These are phyloP conservation scores for Volvox africanus DNA, from an alignment of 139 green algal species.

Conservation along the genomic window DNA sequence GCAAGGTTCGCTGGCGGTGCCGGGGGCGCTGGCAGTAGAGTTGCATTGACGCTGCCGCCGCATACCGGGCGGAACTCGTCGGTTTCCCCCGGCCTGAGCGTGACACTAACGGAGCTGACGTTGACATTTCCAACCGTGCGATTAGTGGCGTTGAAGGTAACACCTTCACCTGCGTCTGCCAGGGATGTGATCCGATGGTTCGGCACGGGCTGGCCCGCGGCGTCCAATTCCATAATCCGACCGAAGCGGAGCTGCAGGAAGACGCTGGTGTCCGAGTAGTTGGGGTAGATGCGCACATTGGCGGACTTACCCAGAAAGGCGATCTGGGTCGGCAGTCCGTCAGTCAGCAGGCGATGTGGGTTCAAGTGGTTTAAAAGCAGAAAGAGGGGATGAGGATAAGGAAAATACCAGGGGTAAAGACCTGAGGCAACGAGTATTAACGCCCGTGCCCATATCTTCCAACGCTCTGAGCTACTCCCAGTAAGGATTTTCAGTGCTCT, in stretches of 20 bases:
- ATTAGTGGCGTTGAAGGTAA: conserved; percentile 1
- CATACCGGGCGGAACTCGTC: not conserved
- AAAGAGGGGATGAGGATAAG: no score
- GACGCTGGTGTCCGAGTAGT: conserved; percentile 27
- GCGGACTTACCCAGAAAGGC: conserved; percentile 17
- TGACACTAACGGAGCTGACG: not conserved
- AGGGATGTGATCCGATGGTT: not conserved
- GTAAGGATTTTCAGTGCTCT: no score
- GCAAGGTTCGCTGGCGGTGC: not conserved
- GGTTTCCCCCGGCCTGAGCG: not conserved
- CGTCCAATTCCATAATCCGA: conserved; percentile 2
- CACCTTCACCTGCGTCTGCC: not conserved
- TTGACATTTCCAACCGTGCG: not conserved
- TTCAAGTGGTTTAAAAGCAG: no score
- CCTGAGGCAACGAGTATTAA: no score
- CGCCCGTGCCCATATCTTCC: no score
- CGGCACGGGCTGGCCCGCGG: not conserved
- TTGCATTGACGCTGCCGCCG: not conserved
- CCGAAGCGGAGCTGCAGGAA: conserved; percentile 40
- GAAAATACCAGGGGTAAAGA: no score
- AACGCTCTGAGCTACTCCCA: no score
- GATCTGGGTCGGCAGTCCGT: not conserved
- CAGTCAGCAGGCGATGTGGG: no score
- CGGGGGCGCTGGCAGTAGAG: not conserved
- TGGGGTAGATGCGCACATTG: conserved; percentile 39